These are phyloP conservation scores for Beauveria varroae DNA, from an alignment of 2,329 filamentous ascomycete species.

Conservation along the genomic window DNA sequence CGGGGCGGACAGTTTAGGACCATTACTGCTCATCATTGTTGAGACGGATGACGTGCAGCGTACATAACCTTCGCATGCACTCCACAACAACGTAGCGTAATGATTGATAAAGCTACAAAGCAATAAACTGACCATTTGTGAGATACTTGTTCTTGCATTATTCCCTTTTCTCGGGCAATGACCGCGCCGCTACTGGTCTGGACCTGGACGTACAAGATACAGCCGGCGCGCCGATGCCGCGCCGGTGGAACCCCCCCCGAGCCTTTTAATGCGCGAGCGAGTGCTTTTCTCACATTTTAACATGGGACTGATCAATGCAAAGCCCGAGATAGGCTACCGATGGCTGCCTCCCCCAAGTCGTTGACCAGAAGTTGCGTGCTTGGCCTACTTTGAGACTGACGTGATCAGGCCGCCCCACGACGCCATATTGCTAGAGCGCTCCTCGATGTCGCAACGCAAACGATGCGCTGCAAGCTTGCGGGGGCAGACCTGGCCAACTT, in stretches of 20 bases:
- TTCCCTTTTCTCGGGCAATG: background rate
- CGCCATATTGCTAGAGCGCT: constrained; percentile 1
- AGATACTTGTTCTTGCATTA: background rate
- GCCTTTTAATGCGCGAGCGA: background rate
- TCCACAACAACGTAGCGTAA: background rate
- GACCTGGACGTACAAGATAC: background rate
- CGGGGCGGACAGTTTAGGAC: background rate
- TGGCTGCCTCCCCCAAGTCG: background rate
- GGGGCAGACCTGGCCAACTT: background rate
- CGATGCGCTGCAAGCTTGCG: background rate
- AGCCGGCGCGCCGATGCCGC: background rate
- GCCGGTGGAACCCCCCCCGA: background rate
- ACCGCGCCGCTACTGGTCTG: background rate
- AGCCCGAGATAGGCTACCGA: background rate
- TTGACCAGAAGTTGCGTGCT: background rate
- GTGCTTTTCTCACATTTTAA: too few species aligned
- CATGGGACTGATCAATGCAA: background rate
- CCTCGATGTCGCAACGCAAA: background rate
- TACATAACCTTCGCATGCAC: background rate
- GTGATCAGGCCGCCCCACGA: constrained; percentile 10
- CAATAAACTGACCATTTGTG: too few species aligned
- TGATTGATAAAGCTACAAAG: background rate
- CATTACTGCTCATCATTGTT: background rate
- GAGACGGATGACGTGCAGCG: background rate
- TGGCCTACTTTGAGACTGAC: constrained; percentile 5